A percentile compares a stretch with the other conserved stretches of the same genome.
Conservation (phyloP, 163 green algal species). For the Scenedesmus sp. region DNA sequence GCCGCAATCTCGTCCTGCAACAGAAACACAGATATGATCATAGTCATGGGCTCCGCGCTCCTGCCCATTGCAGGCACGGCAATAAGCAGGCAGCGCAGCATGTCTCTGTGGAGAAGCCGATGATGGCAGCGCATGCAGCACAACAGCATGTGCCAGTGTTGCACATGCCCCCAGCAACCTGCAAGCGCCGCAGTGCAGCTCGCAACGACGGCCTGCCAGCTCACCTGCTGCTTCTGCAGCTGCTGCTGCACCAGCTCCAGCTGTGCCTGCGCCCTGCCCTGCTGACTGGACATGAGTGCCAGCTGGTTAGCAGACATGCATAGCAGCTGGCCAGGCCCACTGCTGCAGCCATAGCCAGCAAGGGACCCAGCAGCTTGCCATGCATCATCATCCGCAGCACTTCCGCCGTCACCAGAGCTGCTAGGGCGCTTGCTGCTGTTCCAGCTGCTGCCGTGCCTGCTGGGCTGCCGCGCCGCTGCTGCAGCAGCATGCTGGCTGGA, state of each 20-base stretch:
- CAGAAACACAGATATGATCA: neutral
- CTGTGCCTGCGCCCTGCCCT: slow-evolving; percentile 14
- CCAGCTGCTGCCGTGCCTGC: neutral
- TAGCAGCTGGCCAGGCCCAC: neutral
- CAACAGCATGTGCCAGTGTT: neutral
- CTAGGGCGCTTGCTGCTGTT: neutral
- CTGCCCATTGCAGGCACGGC: no score
- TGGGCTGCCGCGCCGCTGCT: neutral
- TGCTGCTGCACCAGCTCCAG: slow-evolving; percentile 16
- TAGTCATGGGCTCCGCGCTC: neutral
- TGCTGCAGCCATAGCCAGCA: neutral
- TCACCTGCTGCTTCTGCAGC: slow-evolving; percentile 1
- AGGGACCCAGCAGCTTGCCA: neutral
- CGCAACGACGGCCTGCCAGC: neutral
- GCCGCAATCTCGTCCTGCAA: slow-evolving; percentile 16
- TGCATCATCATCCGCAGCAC: neutral
- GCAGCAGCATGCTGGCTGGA: neutral
- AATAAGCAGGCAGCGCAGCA: no score
- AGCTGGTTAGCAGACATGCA: slow-evolving; percentile 17
- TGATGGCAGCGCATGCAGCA: neutral
- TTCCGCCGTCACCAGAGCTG: neutral
- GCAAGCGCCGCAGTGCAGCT: neutral
- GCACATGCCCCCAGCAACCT: no score
- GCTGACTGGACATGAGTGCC: neutral
- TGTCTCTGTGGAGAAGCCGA: no score